These are phyloP conservation scores for Cryptococcus sp. DNA, from an alignment of 1,284 basidiomycete genomes.

Conservation along the genomic window DNA sequence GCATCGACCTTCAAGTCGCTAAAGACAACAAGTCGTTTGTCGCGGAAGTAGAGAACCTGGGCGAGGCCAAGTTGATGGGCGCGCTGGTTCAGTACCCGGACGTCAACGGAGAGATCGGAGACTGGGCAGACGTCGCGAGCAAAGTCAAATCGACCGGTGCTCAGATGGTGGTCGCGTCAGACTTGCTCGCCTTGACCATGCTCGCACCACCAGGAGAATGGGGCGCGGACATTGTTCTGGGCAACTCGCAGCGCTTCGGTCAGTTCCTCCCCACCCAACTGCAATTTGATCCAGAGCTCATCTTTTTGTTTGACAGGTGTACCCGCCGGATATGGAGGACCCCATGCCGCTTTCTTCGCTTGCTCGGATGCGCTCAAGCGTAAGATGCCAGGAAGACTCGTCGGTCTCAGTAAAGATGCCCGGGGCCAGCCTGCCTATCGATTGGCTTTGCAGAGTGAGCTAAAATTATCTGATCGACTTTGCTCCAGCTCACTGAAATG, in stretches of 20 bases:
- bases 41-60: conserved; percentile 60
- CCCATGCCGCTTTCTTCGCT: conserved; percentile 95
- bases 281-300: conserved; percentile 34
- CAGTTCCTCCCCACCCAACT: conserved; percentile 6
- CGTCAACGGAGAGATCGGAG: conserved; percentile 79
- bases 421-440: conserved; percentile 87
- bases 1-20: conserved; percentile 71
- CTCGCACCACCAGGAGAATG: conserved; percentile 96
- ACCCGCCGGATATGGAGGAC: conserved; percentile 85
- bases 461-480: neutral
- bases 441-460: conserved; percentile 86
- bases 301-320: conserved; percentile 55
- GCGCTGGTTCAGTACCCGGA: conserved; percentile 91
- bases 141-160: conserved; percentile 74
- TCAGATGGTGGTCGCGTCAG: conserved; percentile 83
- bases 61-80: conserved; percentile 68
- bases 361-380: conserved; percentile 90
- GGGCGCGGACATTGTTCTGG: conserved; percentile 95
- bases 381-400: conserved; percentile 94
- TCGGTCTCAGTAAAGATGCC: conserved; percentile 84
- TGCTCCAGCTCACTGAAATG: conserved; percentile 8
- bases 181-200: conserved; percentile 89
- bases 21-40: conserved; percentile 54
- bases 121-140: conserved; percentile 70
- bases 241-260: conserved; percentile 94